phyloP scores from a whole-genome alignment of 345 rosid species.

The Lepidium africanum region DNA sequence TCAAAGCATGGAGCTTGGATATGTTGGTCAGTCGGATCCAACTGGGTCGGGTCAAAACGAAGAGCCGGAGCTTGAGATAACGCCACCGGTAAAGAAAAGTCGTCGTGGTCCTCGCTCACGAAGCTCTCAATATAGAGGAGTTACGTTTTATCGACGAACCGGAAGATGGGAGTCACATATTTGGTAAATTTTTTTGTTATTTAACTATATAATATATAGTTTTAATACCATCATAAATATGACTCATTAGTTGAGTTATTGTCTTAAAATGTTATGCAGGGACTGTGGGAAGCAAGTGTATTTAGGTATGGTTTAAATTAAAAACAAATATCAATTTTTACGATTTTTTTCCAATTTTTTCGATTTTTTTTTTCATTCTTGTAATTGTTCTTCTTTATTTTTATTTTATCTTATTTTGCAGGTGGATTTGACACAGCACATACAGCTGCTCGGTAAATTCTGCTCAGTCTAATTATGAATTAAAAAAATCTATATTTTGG shows the following conservation, averaged over 20 bases:
- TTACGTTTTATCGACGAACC: conserved; percentile 91
- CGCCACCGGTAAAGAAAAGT: conserved; percentile 77
- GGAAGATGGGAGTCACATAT: conserved; percentile 99
- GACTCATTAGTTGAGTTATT: background rate
- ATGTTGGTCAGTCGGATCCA: conserved; percentile 60
- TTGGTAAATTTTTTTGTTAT: conserved; percentile 37
- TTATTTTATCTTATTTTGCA: conserved; percentile 1
- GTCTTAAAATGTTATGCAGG: conserved; percentile 40
- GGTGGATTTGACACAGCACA: conserved; percentile 99
- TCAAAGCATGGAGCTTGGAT: conserved; percentile 22
- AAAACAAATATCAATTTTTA: background rate
- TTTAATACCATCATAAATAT: background rate
- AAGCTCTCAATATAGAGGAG: conserved; percentile 96
- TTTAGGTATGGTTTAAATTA: conserved; percentile 52
- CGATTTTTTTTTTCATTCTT: background rate
- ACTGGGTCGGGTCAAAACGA: conserved; percentile 28
- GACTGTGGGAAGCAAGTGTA: conserved; percentile 99
- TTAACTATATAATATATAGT: background rate
- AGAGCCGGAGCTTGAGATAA: conserved; percentile 23
- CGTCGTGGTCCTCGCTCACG: conserved; percentile 94
- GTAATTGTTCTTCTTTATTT: background rate
- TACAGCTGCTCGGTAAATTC: conserved; percentile 87
- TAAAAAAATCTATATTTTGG: background rate
- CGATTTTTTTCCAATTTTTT: background rate
- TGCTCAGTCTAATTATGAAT: background rate